phyloP scores from a whole-genome alignment of 306 rosid genomes.

The Boehmeria nivea region DNA sequence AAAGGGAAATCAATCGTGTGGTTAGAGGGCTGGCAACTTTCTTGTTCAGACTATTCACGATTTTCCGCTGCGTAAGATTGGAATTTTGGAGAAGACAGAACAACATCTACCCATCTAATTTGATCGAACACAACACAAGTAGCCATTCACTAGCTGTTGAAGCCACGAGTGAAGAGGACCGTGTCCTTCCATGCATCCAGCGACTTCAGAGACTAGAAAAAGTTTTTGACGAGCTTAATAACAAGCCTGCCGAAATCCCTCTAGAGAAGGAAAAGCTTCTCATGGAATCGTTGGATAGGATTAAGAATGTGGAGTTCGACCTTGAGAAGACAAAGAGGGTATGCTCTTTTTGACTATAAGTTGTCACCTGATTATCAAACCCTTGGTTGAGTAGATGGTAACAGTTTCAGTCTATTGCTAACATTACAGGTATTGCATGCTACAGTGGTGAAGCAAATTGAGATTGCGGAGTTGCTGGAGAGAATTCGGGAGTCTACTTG shows the following conservation, averaged over 20 bases:
- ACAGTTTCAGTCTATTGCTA: slow-evolving; percentile 11
- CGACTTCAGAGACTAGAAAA: slow-evolving; percentile 81
- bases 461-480: slow-evolving; percentile 63
- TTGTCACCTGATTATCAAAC: too few relatives aligned
- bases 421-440: slow-evolving; percentile 64
- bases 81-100: slow-evolving; percentile 62
- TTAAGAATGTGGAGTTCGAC: slow-evolving; percentile 80
- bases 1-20: slow-evolving; percentile 29
- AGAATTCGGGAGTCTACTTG: slow-evolving; percentile 46
- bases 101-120: slow-evolving; percentile 52
- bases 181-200: slow-evolving; percentile 52
- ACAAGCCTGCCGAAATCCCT: slow-evolving; percentile 76
- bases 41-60: slow-evolving; percentile 43
- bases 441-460: slow-evolving; percentile 70
- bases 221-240: slow-evolving; percentile 49
- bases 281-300: slow-evolving; percentile 79
- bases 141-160: slow-evolving; percentile 42
- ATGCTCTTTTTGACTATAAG: slow-evolving; percentile 24
- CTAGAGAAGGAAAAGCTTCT: slow-evolving; percentile 77
- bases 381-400: slow-evolving; percentile 5
- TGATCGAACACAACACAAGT: slow-evolving; percentile 28
- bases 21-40: slow-evolving; percentile 45
- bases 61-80: slow-evolving; percentile 39
- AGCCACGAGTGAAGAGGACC: slow-evolving; percentile 47
- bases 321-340: slow-evolving; percentile 90